These are phyloP conservation scores for Aspergillus campestris DNA, from an alignment of 495 filamentous ascomycete genomes.

Conservation along the genomic window DNA sequence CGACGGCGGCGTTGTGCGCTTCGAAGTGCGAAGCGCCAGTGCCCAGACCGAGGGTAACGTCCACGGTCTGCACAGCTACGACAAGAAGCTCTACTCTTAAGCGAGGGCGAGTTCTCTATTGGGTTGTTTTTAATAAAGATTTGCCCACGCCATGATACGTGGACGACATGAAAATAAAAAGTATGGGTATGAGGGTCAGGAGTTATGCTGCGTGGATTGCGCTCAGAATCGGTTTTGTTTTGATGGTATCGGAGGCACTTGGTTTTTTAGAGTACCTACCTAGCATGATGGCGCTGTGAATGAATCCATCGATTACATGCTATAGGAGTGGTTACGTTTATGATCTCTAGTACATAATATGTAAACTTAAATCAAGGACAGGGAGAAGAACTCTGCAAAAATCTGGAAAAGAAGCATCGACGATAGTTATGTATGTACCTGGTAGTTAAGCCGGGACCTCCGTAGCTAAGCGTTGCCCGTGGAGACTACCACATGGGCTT, in stretches of 20 bases:
- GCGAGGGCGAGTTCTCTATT: constrained; percentile 7
- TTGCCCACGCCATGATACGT: constrained; percentile 24
- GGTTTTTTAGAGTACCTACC: neutral
- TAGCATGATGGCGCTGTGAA: neutral
- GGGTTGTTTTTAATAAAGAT: constrained; percentile 11
- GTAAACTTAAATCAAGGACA: no score
- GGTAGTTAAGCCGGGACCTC: no score
- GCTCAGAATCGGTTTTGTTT: neutral
- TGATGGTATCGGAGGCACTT: neutral
- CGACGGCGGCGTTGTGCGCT: constrained; percentile 67
- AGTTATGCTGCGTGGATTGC: constrained; percentile 16
- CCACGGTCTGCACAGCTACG: constrained; percentile 92
- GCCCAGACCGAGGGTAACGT: constrained; percentile 94
- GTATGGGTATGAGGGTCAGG: constrained; percentile 26
- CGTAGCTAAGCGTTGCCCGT: no score
- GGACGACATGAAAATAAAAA: constrained; percentile 27
- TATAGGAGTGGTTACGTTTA: no score
- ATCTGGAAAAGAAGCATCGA: no score
- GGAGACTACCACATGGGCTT: no score
- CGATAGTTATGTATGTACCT: no score
- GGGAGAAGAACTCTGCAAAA: no score
- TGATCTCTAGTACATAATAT: no score
- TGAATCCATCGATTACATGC: no score
- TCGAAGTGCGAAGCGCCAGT: constrained; percentile 89
- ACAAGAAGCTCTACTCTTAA: constrained; percentile 98